Percentiles rank a stretch among this genome's conserved stretches.
Conservation (phyloP, 2,329 filamentous ascomycete species). For the Leptographium lundbergii region DNA sequence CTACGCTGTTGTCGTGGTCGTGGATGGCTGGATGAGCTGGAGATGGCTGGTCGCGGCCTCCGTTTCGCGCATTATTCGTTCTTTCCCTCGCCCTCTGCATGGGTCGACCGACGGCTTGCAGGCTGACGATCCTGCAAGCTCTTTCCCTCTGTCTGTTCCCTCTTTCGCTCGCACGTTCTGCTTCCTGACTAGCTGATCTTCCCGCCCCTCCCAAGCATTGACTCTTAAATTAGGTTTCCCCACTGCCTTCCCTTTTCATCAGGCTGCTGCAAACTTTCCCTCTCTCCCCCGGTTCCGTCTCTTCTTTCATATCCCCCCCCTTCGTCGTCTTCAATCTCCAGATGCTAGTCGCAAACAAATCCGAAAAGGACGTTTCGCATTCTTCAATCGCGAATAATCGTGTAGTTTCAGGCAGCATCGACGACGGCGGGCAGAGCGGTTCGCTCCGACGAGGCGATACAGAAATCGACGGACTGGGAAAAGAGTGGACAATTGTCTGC, state of each 20-base stretch:
- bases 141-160: not conserved
- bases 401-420: not conserved
- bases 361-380: not conserved
- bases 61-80: not conserved
- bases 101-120: not conserved
- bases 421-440: not conserved
- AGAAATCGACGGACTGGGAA: not conserved
- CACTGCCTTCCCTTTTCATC: not conserved
- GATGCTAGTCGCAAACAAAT: not conserved
- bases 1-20: not conserved
- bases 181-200: not conserved
- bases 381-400: not conserved
- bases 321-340: not conserved
- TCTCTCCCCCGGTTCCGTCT: not conserved
- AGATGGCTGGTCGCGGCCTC: not conserved
- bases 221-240: slow-evolving; percentile 5
- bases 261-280: not conserved
- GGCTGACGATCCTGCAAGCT: not conserved
- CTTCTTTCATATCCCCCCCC: not conserved
- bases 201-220: not conserved
- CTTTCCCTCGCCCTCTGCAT: not conserved
- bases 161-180: not conserved
- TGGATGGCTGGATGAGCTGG: not conserved
- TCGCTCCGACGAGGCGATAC: not conserved
- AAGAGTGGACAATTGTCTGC: not conserved